Conservation (phyloP, 192 early-diverging fungal species). For the Tieghemiomyces parasiticus region DNA sequence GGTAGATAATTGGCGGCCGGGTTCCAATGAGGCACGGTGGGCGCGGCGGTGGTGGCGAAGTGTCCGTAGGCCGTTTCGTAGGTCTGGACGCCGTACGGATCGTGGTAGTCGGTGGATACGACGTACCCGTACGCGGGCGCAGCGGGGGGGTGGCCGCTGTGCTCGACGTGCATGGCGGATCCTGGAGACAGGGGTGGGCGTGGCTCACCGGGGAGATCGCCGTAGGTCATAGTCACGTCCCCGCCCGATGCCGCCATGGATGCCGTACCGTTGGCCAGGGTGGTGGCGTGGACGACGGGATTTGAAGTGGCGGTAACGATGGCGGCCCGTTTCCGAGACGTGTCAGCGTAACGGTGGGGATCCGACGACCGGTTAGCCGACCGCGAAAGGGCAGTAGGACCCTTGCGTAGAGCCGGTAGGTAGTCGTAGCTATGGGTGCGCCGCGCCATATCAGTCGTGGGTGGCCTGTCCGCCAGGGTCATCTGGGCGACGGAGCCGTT, state of each 20-base stretch:
- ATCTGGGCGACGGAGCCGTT: background rate
- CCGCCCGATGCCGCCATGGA: background rate
- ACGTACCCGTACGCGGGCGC: no score
- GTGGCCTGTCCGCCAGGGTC: background rate
- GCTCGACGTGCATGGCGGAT: no score
- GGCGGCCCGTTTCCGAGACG: no score
- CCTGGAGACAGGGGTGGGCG: background rate
- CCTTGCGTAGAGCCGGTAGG: no score
- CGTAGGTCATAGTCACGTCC: background rate
- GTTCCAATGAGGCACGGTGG: background rate
- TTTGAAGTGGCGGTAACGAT: no score
- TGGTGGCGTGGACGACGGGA: no score
- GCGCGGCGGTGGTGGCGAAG: slow-evolving; percentile 11
- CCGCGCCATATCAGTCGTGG: background rate
- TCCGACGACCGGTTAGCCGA: no score
- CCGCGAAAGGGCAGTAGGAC: no score
- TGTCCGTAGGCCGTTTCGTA: slow-evolving; percentile 7
- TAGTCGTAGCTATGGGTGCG: background rate
- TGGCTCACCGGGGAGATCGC: background rate
- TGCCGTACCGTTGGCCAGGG: background rate
- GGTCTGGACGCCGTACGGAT: background rate
- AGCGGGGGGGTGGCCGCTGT: background rate
- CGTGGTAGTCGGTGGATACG: background rate
- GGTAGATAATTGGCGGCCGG: background rate
- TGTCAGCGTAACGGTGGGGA: no score